Conservation (phyloP, 2,329 filamentous ascomycete genomes). For the Penicillium sp. region DNA sequence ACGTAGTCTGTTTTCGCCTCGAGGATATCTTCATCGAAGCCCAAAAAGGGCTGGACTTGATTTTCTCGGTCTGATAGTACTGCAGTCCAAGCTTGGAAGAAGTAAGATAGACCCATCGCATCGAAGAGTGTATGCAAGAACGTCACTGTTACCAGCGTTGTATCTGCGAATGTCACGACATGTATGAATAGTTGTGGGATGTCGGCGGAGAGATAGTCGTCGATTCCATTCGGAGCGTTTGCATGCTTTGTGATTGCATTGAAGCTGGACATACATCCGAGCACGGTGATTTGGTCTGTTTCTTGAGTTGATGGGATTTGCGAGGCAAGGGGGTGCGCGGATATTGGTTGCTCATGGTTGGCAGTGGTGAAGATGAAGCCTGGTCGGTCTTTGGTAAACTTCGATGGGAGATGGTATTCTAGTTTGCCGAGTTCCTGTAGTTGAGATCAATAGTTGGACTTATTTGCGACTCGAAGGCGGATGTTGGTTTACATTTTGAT, state of each 20-base stretch:
- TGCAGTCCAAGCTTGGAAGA: neutral
- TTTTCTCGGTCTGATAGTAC: neutral
- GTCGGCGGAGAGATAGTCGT: constrained; percentile 2
- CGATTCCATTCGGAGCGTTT: neutral
- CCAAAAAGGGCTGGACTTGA: neutral
- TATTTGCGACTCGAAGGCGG: neutral
- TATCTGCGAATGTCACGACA: constrained; percentile 3
- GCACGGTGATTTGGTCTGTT: neutral
- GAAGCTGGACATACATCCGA: constrained; percentile 3
- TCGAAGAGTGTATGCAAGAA: constrained; percentile 4
- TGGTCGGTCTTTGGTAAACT: neutral
- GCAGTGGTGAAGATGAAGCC: constrained; percentile 2
- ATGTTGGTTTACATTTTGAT: neutral
- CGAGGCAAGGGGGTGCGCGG: neutral
- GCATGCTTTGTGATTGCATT: neutral
- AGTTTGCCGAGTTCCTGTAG: neutral
- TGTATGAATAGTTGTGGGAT: constrained; percentile 4
- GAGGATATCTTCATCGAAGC: neutral
- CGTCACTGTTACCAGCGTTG: constrained; percentile 2
- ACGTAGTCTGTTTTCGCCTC: neutral
- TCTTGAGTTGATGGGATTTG: neutral
- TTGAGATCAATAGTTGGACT: neutral
- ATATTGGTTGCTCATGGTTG: neutral
- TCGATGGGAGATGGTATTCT: constrained; percentile 3
- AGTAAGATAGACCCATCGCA: neutral